Conservation (phyloP, 177 flowering plant genomes). For the Vitis hybrid region DNA sequence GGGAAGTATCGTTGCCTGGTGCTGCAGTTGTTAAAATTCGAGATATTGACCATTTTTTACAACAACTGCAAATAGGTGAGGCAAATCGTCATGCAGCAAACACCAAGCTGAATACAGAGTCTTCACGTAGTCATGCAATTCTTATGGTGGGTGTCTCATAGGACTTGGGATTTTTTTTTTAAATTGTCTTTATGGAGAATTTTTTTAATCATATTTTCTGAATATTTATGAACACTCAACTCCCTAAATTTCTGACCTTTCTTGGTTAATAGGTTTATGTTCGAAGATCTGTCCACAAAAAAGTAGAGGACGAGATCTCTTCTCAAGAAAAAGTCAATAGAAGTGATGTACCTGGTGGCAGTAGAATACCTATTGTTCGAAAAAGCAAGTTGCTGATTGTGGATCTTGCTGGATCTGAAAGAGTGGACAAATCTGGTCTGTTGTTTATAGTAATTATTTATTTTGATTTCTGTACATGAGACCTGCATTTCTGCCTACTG, state of each 20-base stretch:
- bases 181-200: neutral
- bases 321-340: constrained; percentile 20
- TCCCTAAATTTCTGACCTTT: neutral
- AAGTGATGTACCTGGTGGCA: constrained; percentile 18
- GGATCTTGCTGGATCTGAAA: constrained; percentile 95
- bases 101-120: constrained; percentile 84
- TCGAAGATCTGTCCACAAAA: constrained; percentile 39
- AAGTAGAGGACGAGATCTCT: constrained; percentile 30
- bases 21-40: constrained; percentile 54
- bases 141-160: constrained; percentile 58
- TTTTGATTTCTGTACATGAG: neutral
- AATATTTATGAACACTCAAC: neutral
- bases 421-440: constrained; percentile 86
- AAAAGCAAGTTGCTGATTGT: constrained; percentile 89
- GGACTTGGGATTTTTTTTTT: neutral
- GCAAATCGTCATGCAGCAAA: constrained; percentile 88
- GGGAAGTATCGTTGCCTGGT: constrained; percentile 78
- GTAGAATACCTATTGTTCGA: constrained; percentile 40
- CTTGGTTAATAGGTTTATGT: constrained; percentile 50
- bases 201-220: neutral
- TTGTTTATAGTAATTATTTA: neutral
- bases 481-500: neutral
- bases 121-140: constrained; percentile 96
- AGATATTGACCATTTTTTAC: constrained; percentile 62
- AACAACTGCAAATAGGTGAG: constrained; percentile 72